Conservation (phyloP, 169 alveolate species). For the Cryptosporidium canis region DNA sequence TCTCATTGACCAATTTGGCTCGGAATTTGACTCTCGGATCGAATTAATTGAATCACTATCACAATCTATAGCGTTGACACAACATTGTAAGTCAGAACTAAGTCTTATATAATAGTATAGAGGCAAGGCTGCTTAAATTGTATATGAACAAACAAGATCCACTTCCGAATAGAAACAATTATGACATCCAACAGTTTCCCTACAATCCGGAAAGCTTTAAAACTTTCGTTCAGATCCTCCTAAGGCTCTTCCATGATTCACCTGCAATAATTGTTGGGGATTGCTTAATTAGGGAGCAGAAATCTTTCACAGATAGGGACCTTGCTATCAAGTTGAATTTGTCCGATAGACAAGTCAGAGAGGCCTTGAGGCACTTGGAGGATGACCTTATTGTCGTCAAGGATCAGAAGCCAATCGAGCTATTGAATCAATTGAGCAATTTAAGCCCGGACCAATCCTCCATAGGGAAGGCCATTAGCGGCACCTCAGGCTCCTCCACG, state of each 20-base stretch:
- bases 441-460: neutral
- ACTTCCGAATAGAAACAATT: conserved; percentile 3
- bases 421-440: neutral
- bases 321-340: conserved; percentile 36
- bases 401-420: conserved; percentile 38
- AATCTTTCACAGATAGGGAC: conserved; percentile 57
- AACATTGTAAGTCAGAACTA: no score
- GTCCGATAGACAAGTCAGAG: conserved; percentile 67
- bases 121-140: neutral
- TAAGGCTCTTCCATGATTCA: conserved; percentile 55
- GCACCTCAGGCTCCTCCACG: neutral
- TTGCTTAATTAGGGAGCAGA: conserved; percentile 65
- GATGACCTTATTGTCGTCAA: conserved; percentile 56
- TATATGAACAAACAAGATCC: conserved; percentile 35
- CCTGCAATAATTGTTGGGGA: conserved; percentile 65
- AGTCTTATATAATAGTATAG: no score
- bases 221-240: conserved; percentile 49
- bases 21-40: no score
- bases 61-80: no score
- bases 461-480: neutral
- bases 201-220: conserved; percentile 52
- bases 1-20: no score
- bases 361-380: conserved; percentile 50
- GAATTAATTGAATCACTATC: no score
- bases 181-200: conserved; percentile 32